Conservation (phyloP, 805 yeast species). For the Kuraishia capsulata region DNA sequence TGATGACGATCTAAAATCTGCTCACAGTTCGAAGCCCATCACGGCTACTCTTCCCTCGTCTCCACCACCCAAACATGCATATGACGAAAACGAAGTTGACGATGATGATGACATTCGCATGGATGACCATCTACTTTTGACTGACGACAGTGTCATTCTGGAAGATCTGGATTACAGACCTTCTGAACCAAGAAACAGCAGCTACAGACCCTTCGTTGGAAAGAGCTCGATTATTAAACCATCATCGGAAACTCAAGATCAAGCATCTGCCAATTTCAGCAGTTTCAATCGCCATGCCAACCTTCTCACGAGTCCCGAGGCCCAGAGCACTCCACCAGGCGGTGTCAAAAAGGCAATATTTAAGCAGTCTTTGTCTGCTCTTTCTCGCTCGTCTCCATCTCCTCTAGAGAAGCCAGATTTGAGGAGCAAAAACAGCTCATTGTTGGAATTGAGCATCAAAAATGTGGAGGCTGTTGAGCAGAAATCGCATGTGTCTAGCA, state of each 20-base stretch:
- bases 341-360: neutral
- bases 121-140: neutral
- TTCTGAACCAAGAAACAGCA: neutral
- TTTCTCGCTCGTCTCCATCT: neutral
- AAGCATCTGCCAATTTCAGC: no score
- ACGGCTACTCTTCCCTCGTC: neutral
- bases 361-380: neutral
- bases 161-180: neutral
- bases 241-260: no score
- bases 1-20: no score
- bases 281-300: neutral
- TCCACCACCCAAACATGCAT: neutral
- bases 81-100: neutral
- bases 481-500: neutral
- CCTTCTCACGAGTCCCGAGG: slow-evolving; percentile 1
- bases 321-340: slow-evolving; percentile 1
- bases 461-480: neutral
- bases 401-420: neutral
- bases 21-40: neutral
- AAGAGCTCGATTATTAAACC: no score
- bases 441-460: no score
- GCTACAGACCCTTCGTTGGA: no score
- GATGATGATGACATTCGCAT: neutral
- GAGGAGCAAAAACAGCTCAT: no score
- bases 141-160: neutral